A percentile compares a stretch with the other conserved stretches of the same genome.
Evolutionary conservation across 2,329 filamentous ascomycete genomes (phyloP).

Genomic region (Purpureocillium takamizusanense): DNA sequence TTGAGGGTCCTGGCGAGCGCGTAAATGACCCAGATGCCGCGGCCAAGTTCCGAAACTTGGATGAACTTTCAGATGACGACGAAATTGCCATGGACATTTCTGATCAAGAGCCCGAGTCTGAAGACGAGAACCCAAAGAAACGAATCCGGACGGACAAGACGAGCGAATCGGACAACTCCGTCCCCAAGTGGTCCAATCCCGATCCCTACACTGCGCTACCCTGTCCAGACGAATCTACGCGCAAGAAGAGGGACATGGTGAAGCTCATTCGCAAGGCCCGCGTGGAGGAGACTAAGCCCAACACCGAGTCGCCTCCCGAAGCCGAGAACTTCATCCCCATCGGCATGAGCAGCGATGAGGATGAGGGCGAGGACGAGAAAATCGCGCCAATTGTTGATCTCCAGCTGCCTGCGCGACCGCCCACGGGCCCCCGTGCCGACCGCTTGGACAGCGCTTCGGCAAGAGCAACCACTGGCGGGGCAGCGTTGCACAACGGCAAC

Average conservation of each 20-base stretch:
- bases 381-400: constrained; percentile 4
- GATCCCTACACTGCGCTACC: constrained; percentile 88
- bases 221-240: constrained; percentile 61
- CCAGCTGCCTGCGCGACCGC: constrained; percentile 10
- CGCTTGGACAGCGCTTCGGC: constrained; percentile 8
- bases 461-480: constrained; percentile 7
- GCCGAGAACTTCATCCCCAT: constrained; percentile 87
- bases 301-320: constrained; percentile 43
- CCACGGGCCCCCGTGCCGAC: constrained; percentile 8
- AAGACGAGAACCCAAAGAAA: constrained; percentile 30
- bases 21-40: constrained; percentile 35
- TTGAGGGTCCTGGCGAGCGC: constrained; percentile 33
- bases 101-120: constrained; percentile 15
- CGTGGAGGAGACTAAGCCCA: constrained; percentile 42
- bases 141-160: constrained; percentile 17
- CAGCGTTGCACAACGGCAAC: background rate
- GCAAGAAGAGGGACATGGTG: constrained; percentile 79
- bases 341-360: constrained; percentile 53
- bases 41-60: constrained; percentile 44
- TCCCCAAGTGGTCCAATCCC: constrained; percentile 88
- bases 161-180: constrained; percentile 28
- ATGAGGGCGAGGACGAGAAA: constrained; percentile 18
- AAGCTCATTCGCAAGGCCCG: constrained; percentile 88
- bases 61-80: constrained; percentile 53
- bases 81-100: constrained; percentile 59